These are phyloP conservation scores for Xylaria sp. DNA, from an alignment of 2,329 filamentous ascomycete species.

Conservation along the genomic window DNA sequence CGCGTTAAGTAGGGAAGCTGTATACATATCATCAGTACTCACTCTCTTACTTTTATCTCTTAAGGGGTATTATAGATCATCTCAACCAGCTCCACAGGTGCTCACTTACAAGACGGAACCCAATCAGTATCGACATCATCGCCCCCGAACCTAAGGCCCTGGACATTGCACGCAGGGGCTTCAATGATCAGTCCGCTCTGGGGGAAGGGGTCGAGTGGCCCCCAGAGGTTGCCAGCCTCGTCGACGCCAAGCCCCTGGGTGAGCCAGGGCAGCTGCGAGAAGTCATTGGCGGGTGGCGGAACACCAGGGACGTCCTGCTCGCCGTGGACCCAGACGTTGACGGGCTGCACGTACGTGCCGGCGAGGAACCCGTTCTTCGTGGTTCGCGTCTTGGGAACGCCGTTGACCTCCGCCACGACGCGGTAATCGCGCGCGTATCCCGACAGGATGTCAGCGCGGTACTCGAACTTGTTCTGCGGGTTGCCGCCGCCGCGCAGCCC, in stretches of 20 bases:
- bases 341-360: constrained; percentile 51
- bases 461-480: constrained; percentile 52
- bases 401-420: constrained; percentile 49
- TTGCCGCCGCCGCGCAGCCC: constrained; percentile 48
- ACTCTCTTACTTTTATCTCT: constrained; percentile 1
- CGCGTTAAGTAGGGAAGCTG: constrained; percentile 37
- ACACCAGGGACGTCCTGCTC: constrained; percentile 52
- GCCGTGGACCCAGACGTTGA: constrained; percentile 52
- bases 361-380: constrained; percentile 52
- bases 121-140: constrained; percentile 36
- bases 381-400: constrained; percentile 45
- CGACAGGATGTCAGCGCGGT: constrained; percentile 49
- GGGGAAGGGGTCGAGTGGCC: constrained; percentile 52
- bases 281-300: constrained; percentile 50
- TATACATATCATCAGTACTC: constrained; percentile 17
- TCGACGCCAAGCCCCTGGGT: constrained; percentile 51
- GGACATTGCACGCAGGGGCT: constrained; percentile 35
- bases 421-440: constrained; percentile 53
- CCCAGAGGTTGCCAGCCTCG: constrained; percentile 51
- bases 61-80: neutral
- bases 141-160: constrained; percentile 27
- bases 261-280: constrained; percentile 51
- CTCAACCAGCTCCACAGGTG: neutral
- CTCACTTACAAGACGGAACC: constrained; percentile 40
- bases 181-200: constrained; percentile 52